Evolutionary conservation across 495 filamentous ascomycete species (phyloP).

Genomic region (Pyrenula aspistea): DNA sequence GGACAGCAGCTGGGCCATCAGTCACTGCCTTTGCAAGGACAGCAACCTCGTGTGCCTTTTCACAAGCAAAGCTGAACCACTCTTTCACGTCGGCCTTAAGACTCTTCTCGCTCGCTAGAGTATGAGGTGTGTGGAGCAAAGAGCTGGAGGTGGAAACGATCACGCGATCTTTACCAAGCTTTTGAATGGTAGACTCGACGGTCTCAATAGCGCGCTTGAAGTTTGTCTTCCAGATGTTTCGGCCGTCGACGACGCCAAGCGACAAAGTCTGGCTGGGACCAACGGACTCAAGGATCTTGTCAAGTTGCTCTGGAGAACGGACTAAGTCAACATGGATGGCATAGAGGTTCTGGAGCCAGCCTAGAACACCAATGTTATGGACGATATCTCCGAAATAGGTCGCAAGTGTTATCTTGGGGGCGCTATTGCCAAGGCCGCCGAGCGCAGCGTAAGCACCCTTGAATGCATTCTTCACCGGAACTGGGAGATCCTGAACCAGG

Average conservation of each 20-base stretch:
- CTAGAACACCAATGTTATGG: conserved; percentile 89
- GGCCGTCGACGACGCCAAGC: conserved; percentile 89
- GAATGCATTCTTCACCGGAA: conserved; percentile 89
- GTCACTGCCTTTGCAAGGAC: conserved; percentile 94
- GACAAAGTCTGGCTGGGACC: conserved; percentile 83
- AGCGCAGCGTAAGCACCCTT: conserved; percentile 93
- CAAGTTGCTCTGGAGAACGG: conserved; percentile 92
- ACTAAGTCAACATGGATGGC: conserved; percentile 91
- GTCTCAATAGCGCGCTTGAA: conserved; percentile 80
- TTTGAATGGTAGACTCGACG: conserved; percentile 78
- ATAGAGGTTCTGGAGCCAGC: conserved; percentile 53
- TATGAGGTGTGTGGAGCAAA: conserved; percentile 95
- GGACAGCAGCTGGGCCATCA: conserved; percentile 74
- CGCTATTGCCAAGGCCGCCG: conserved; percentile 56
- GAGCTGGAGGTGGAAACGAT: conserved; percentile 94
- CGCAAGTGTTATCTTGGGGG: conserved; percentile 72
- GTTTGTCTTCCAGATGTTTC: conserved; percentile 99
- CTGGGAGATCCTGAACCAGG: conserved; percentile 81
- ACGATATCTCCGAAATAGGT: conserved; percentile 99
- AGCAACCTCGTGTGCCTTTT: conserved; percentile 87
- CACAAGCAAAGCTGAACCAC: conserved; percentile 96
- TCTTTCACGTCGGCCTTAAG: conserved; percentile 82
- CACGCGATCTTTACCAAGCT: conserved; percentile 90
- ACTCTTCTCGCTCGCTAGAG: conserved; percentile 93
- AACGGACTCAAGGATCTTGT: conserved; percentile 60